Evolutionary conservation across 139 green algal species (phyloP).

Genomic region (Pleodorina starrii): DNA sequence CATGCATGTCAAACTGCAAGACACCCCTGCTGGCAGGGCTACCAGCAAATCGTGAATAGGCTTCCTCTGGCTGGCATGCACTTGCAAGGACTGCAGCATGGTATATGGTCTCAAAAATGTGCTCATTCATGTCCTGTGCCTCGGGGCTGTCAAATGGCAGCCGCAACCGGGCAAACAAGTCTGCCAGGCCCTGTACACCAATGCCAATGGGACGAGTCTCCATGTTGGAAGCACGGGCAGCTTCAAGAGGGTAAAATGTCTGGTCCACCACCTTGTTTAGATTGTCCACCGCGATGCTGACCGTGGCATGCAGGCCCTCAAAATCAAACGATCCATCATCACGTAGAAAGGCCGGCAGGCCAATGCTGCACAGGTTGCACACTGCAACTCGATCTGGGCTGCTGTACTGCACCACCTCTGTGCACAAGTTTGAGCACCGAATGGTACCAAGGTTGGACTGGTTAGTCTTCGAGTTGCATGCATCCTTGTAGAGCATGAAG

Average conservation of each 20-base stretch:
- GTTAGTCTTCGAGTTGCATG: slow-evolving; percentile 64
- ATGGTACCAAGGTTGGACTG: slow-evolving; percentile 64
- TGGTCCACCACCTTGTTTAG: slow-evolving; percentile 63
- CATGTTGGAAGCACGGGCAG: slow-evolving; percentile 50
- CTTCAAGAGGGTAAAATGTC: slow-evolving; percentile 55
- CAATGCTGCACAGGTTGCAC: slow-evolving; percentile 62
- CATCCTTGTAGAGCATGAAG: slow-evolving; percentile 66
- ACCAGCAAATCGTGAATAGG: slow-evolving; percentile 50
- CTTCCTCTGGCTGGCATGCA: slow-evolving; percentile 23
- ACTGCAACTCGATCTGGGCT: slow-evolving; percentile 41
- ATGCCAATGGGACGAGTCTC: slow-evolving; percentile 56
- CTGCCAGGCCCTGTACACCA: slow-evolving; percentile 58
- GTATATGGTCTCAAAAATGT: slow-evolving; percentile 65
- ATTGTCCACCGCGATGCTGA: slow-evolving; percentile 46
- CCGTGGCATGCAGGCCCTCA: background rate
- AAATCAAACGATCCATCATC: slow-evolving; percentile 29
- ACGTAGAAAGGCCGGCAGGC: slow-evolving; percentile 33
- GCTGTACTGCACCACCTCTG: slow-evolving; percentile 59
- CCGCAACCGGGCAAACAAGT: slow-evolving; percentile 56
- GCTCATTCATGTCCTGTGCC: slow-evolving; percentile 36
- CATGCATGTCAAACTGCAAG: slow-evolving; percentile 63
- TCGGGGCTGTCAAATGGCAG: slow-evolving; percentile 51
- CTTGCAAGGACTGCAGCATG: slow-evolving; percentile 45
- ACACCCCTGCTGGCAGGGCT: slow-evolving; percentile 47
- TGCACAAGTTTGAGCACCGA: slow-evolving; percentile 61